These are phyloP conservation scores for Phytophthora pini DNA, from an alignment of 352 stramenopile genomes.

Conservation along the genomic window DNA sequence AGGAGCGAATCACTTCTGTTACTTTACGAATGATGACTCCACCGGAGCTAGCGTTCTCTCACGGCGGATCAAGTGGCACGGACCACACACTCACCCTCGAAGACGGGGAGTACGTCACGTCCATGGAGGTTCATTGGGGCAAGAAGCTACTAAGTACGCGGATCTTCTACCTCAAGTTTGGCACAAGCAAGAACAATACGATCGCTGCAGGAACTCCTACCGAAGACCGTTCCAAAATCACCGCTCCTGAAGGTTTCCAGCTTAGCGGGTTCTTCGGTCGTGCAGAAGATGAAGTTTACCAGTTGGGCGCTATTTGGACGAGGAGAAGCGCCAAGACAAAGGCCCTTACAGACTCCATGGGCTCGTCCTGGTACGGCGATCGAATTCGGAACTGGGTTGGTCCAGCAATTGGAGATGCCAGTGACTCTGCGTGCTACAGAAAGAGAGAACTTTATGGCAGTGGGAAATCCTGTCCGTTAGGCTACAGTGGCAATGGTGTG, in stretches of 20 bases:
- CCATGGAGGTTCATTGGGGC: conserved; percentile 40
- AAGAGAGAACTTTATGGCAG: conserved; percentile 24
- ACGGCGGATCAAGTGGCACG: conserved; percentile 32
- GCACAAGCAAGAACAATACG: conserved; percentile 24
- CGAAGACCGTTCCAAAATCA: conserved; percentile 16
- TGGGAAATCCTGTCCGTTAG: conserved; percentile 26
- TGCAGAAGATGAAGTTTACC: conserved; percentile 20
- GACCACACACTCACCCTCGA: conserved; percentile 27
- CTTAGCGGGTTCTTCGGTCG: conserved; percentile 41
- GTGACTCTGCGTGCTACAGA: conserved; percentile 40
- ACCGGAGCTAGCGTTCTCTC: conserved; percentile 19
- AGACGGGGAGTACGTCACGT: conserved; percentile 30
- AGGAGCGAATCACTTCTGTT: conserved; percentile 24
- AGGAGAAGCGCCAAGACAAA: conserved; percentile 23
- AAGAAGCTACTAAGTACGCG: conserved; percentile 6
- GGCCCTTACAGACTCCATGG: conserved; percentile 32
- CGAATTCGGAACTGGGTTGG: conserved; percentile 47
- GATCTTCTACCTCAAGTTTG: conserved; percentile 38
- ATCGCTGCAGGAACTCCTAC: conserved; percentile 26
- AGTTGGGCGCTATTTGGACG: conserved; percentile 39
- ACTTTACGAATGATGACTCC: conserved; percentile 21
- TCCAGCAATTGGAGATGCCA: conserved; percentile 24
- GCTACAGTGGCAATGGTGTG: conserved; percentile 24
- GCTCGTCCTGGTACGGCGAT: conserved; percentile 30
- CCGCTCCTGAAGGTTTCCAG: conserved; percentile 35